A percentile compares a stretch with the other conserved stretches of the same genome.
Conservation (phyloP, 176 grass and related monocot genomes). For the Oryza brachyantha region DNA sequence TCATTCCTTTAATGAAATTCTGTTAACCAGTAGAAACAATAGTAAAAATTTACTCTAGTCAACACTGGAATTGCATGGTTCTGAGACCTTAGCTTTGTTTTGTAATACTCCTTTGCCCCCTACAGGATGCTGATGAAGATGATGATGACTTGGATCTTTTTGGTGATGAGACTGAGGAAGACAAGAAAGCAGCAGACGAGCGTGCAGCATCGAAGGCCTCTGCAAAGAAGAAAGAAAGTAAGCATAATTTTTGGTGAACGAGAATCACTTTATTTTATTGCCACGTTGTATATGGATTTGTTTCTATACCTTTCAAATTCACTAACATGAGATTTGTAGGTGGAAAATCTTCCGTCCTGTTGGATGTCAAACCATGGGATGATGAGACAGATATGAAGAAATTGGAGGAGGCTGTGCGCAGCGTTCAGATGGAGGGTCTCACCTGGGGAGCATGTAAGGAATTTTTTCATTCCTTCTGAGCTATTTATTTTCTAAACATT, state of each 20-base stretch:
- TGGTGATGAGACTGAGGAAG: conserved; percentile 72
- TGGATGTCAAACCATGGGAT: conserved; percentile 98
- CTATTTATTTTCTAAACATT: neutral
- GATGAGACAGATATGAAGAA: conserved; percentile 98
- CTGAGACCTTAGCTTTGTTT: neutral
- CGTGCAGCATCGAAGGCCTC: conserved; percentile 59
- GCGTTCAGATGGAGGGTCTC: conserved; percentile 74
- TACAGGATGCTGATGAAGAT: conserved; percentile 33
- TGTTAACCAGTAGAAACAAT: neutral
- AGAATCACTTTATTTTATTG: neutral
- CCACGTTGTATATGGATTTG: neutral
- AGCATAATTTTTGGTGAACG: neutral
- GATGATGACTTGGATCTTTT: conserved; percentile 76
- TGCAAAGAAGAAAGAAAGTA: conserved; percentile 87
- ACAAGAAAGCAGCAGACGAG: conserved; percentile 60
- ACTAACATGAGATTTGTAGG: conserved; percentile 43
- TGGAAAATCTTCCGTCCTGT: conserved; percentile 86
- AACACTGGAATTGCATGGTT: neutral
- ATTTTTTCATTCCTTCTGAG: neutral
- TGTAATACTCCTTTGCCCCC: neutral
- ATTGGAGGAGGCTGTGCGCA: conserved; percentile 85
- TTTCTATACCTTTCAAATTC: neutral
- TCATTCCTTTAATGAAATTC: neutral
- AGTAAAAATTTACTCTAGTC: neutral
- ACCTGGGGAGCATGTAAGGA: conserved; percentile 87